Conservation (phyloP, 202 grass and related monocot genomes). For the Musa balbisiana region DNA sequence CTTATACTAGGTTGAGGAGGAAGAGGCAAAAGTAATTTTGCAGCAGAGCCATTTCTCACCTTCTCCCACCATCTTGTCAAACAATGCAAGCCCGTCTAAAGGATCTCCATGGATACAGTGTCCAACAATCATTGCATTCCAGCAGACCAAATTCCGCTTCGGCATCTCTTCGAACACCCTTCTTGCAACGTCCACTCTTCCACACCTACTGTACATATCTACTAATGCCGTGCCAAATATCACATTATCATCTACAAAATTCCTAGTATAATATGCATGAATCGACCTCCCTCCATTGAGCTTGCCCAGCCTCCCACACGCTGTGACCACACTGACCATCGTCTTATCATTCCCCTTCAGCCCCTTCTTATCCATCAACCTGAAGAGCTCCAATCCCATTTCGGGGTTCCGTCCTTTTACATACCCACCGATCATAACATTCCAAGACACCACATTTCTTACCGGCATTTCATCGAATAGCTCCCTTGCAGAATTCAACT, state of each 20-base stretch:
- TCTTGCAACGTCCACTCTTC: constrained; percentile 22
- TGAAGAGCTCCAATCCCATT: constrained; percentile 43
- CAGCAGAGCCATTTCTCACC: constrained; percentile 23
- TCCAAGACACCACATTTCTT: constrained; percentile 32
- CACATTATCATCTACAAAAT: constrained; percentile 51
- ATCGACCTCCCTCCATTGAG: constrained; percentile 40
- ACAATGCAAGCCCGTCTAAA: constrained; percentile 37
- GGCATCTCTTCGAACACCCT: constrained; percentile 47
- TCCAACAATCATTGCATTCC: constrained; percentile 61
- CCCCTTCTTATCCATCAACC: constrained; percentile 33
- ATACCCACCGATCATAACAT: constrained; percentile 41
- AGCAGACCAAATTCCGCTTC: constrained; percentile 37
- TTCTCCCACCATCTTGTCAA: constrained; percentile 38
- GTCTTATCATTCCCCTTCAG: constrained; percentile 18
- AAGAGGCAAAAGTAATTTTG: background rate
- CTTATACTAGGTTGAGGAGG: background rate
- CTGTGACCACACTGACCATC: constrained; percentile 38
- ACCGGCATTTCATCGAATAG: constrained; percentile 12
- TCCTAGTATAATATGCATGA: constrained; percentile 38
- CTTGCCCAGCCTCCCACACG: constrained; percentile 39
- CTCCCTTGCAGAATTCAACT: background rate
- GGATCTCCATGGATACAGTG: constrained; percentile 52
- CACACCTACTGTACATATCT: constrained; percentile 54
- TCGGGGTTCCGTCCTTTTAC: constrained; percentile 34
- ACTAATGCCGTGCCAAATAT: constrained; percentile 50